Evolutionary conservation across 2,329 filamentous ascomycete species (phyloP).

Genomic region (Scytalidium sp.): DNA sequence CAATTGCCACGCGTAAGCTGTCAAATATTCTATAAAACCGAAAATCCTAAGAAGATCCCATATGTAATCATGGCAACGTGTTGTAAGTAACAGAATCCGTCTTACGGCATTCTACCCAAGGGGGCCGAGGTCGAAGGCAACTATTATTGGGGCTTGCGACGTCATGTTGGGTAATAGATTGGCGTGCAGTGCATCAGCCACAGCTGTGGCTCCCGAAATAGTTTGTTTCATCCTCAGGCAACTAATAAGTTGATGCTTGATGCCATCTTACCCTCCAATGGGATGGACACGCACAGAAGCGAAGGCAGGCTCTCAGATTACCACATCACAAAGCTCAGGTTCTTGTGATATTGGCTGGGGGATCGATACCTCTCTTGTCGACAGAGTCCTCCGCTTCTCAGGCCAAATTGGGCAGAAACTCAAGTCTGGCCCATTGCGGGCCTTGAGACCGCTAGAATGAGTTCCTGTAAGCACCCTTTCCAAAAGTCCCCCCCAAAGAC

Average conservation of each 20-base stretch:
- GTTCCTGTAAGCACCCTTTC: slow-evolving; percentile 26
- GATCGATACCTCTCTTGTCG: background rate
- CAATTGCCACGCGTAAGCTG: background rate
- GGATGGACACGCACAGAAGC: background rate
- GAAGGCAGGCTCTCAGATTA: background rate
- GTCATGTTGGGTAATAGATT: background rate
- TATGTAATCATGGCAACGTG: background rate
- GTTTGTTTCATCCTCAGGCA: background rate
- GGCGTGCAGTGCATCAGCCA: background rate
- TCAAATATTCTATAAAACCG: background rate
- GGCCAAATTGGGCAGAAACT: slow-evolving; percentile 13
- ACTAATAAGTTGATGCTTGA: background rate
- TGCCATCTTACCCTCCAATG: background rate
- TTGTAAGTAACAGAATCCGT: background rate
- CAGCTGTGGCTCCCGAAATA: background rate
- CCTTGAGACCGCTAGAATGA: slow-evolving; percentile 27
- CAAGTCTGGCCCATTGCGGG: slow-evolving; percentile 27
- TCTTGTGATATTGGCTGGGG: background rate
- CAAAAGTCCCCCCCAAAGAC: slow-evolving; percentile 11
- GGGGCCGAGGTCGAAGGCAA: background rate
- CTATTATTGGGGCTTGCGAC: background rate
- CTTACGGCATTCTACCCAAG: background rate
- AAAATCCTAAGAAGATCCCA: background rate
- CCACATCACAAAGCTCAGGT: background rate
- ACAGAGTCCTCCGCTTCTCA: background rate